Evolutionary conservation across 768 basidiomycete species (phyloP).

Genomic region (Rhizopogon vulgaris): DNA sequence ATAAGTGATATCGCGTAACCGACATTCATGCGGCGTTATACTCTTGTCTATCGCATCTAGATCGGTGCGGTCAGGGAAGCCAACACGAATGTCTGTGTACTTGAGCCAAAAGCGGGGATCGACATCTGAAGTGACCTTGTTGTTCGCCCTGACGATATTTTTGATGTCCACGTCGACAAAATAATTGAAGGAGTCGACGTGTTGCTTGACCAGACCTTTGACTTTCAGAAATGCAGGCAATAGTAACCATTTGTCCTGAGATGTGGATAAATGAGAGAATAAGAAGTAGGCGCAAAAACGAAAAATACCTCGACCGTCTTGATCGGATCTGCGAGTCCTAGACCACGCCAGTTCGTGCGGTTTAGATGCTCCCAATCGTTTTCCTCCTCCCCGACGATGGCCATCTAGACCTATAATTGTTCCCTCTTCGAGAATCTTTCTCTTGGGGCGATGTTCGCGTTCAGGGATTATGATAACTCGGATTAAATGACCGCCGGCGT

Average conservation of each 20-base stretch:
- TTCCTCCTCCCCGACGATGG: constrained; percentile 19
- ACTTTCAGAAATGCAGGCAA: constrained; percentile 95
- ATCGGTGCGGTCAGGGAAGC: constrained; percentile 87
- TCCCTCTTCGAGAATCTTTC: not conserved
- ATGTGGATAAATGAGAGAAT: constrained; percentile 1
- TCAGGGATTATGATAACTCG: too few species aligned
- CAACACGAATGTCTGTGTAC: constrained; percentile 93
- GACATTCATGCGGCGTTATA: constrained; percentile 96
- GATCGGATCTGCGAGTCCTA: constrained; percentile 83
- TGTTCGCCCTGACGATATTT: constrained; percentile 91
- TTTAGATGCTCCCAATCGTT: constrained; percentile 57
- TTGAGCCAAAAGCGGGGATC: constrained; percentile 96
- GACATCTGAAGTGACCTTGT: constrained; percentile 92
- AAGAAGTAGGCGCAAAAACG: constrained; percentile 1
- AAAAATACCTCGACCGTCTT: constrained; percentile 82
- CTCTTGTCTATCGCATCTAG: constrained; percentile 68
- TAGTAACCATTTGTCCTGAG: constrained; percentile 96
- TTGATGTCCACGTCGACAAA: constrained; percentile 97
- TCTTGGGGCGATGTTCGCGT: not conserved
- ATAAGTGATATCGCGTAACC: constrained; percentile 92
- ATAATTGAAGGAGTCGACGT: constrained; percentile 98
- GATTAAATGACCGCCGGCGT: too few species aligned
- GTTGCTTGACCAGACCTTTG: constrained; percentile 98
- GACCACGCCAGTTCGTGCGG: constrained; percentile 61
- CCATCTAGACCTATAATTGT: not conserved